Base-by-base conservation (phyloP, 371 early-diverging fungal genomes). In the Mucor velutinosus region DNA sequence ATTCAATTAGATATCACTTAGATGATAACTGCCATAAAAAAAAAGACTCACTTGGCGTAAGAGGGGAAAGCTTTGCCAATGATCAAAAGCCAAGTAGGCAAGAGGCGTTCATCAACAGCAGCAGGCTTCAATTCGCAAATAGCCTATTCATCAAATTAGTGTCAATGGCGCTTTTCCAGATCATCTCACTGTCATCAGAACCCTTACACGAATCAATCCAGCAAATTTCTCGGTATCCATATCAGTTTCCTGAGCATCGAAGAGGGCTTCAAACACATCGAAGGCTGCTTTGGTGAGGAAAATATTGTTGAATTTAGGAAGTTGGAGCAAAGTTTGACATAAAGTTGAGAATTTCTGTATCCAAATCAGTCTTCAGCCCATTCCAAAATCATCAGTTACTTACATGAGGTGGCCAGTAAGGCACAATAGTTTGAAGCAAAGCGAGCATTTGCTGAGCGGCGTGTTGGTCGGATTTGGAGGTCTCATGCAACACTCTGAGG, bases 1-100 rank as follows among this genome's bases (percentile, higher is more conserved):
- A 49, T 35, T 21, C 10, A 21, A 35, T 23, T 37, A 15, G 14
- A 4, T 39, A 12, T n/a, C 12, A 1, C 3, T 23, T 45, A 30
- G 14, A 63, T 55, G 12, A 6, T 1, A 19, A 19, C 30, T 47
- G 1, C n/a, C 35, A 23, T n/a, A 62, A 60, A n/a, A 33, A 33
- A 33, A 8, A 8, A 8, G 33, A 76, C 77, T 65, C 80, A 76
- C 79, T 82, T 76, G 69, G 92, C 84, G 74, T 81, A 88, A 23
- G 89, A 76, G 55, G 80, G 76, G 73, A 92, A 94, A 4, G 94
- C 93, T 55, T 87, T 87, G 33, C 86, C 82, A 19, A 95, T 84
- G 55, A 96, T 88, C 63, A 88, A 81, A 55, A 97, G 76, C 97
- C 97, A 97, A n/a, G 93, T 76, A 23, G 93, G 93, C 69, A 89